Evolutionary conservation across 2,329 filamentous ascomycete species (phyloP).

Genomic region (Calonectria pseudoturangicola): DNA sequence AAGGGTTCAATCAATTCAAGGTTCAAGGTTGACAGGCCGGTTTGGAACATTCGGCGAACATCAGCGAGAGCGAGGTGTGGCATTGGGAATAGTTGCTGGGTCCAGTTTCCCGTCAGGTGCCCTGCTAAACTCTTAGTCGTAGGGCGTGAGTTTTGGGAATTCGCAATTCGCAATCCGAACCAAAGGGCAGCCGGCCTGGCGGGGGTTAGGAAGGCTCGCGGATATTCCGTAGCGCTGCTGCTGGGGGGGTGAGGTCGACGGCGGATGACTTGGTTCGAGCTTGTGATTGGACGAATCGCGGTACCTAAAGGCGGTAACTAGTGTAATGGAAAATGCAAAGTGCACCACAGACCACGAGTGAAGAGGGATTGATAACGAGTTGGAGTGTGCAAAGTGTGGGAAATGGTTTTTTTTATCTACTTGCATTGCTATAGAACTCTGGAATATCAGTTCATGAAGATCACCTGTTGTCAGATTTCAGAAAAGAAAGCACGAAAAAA

Average conservation of each 20-base stretch:
- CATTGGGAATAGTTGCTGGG: slow-evolving; percentile 1
- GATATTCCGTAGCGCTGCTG: background rate
- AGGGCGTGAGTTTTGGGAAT: background rate
- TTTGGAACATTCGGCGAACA: background rate
- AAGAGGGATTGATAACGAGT: background rate
- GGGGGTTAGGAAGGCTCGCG: background rate
- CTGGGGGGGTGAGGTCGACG: background rate
- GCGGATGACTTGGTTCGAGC: background rate
- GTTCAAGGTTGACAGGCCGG: background rate
- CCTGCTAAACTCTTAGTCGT: background rate
- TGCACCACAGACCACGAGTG: background rate
- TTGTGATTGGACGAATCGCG: slow-evolving; percentile 19
- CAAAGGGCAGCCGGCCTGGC: background rate
- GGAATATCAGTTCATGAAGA: slow-evolving; percentile 12
- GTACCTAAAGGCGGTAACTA: slow-evolving; percentile 14
- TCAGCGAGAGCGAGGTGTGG: background rate
- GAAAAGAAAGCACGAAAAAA: background rate
- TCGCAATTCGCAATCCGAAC: background rate
- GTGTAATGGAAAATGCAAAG: slow-evolving; percentile 9
- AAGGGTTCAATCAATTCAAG: background rate
- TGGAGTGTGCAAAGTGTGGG: slow-evolving; percentile 12
- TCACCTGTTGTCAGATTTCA: slow-evolving; percentile 26
- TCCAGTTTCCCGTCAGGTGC: background rate
- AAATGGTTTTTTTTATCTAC: slow-evolving; percentile 7
- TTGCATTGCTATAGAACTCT: background rate